phyloP scores from a whole-genome alignment of 2,329 filamentous ascomycete species.

The Epichloe gansuensis region DNA sequence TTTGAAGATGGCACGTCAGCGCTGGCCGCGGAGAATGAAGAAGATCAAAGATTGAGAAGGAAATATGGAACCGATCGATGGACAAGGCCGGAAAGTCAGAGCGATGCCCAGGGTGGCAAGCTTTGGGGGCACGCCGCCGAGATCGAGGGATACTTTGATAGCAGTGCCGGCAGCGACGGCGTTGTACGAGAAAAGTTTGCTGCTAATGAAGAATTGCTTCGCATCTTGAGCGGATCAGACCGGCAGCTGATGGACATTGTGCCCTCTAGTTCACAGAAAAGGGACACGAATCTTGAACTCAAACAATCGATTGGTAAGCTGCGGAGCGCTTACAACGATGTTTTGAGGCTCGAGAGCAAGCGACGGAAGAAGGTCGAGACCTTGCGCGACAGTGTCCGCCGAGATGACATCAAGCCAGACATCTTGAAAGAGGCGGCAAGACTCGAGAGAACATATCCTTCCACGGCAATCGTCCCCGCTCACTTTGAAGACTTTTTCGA shows the following conservation, averaged over 20 bases:
- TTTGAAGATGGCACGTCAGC: constrained; percentile 77
- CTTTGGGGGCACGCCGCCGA: constrained; percentile 64
- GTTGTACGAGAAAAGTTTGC: constrained; percentile 66
- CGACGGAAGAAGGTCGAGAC: constrained; percentile 68
- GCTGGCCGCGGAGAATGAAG: constrained; percentile 65
- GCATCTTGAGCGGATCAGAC: constrained; percentile 66
- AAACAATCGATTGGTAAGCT: constrained; percentile 68
- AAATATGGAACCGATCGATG: constrained; percentile 84
- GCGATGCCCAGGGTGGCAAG: constrained; percentile 53
- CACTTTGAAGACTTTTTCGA: constrained; percentile 93
- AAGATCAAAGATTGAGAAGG: constrained; percentile 62
- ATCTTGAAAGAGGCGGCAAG: constrained; percentile 73
- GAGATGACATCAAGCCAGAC: constrained; percentile 79
- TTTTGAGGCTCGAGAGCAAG: constrained; percentile 68
- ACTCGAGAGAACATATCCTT: constrained; percentile 74
- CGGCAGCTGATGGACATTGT: constrained; percentile 77
- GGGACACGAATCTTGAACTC: constrained; percentile 66
- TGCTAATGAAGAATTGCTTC: constrained; percentile 61
- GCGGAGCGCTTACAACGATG: constrained; percentile 71
- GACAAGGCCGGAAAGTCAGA: constrained; percentile 55
- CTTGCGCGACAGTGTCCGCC: constrained; percentile 64
- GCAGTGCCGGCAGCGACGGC: constrained; percentile 40
- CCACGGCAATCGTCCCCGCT: constrained; percentile 70
- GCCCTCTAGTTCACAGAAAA: constrained; percentile 61
- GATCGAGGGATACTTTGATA: constrained; percentile 76